These are phyloP conservation scores for Sporothrix inflata DNA, from an alignment of 2,329 filamentous ascomycete genomes.

Conservation along the genomic window DNA sequence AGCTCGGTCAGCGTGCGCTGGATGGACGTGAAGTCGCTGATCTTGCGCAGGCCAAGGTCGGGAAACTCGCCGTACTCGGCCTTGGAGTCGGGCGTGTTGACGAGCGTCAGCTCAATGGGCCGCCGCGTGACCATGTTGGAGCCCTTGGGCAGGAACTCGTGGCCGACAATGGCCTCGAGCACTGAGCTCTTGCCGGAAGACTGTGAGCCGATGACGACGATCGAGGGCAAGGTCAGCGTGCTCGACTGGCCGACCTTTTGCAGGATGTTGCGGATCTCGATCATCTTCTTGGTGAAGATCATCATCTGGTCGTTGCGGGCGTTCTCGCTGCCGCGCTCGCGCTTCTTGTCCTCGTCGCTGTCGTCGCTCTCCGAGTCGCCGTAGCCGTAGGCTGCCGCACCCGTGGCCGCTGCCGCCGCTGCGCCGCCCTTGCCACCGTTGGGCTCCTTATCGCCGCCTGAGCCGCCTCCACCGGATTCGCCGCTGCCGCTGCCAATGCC, in stretches of 20 bases:
- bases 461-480: slow-evolving; percentile 49
- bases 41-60: slow-evolving; percentile 82
- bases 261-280: slow-evolving; percentile 91
- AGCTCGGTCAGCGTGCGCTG: slow-evolving; percentile 93
- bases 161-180: slow-evolving; percentile 92
- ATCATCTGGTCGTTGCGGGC: slow-evolving; percentile 98
- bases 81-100: slow-evolving; percentile 87
- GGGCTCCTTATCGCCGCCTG: slow-evolving; percentile 55
- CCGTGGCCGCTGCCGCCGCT: slow-evolving; percentile 64
- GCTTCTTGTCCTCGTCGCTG: slow-evolving; percentile 23
- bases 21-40: slow-evolving; percentile 89
- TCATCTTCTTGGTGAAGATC: slow-evolving; percentile 99
- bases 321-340: slow-evolving; percentile 56
- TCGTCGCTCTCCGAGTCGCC: slow-evolving; percentile 65
- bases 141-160: slow-evolving; percentile 97
- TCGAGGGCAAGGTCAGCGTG: slow-evolving; percentile 85
- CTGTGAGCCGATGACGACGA: slow-evolving; percentile 98
- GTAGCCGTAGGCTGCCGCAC: slow-evolving; percentile 78
- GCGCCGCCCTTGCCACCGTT: slow-evolving; percentile 63
- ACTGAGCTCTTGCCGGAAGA: slow-evolving; percentile 98
- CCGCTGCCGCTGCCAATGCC: slow-evolving; percentile 57
- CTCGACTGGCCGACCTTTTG: slow-evolving; percentile 91
- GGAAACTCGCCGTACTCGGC: slow-evolving; percentile 97
- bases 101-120: slow-evolving; percentile 92
- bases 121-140: slow-evolving; percentile 96